Base-by-base conservation (phyloP, 768 basidiomycete species). In the Chalciporus chontae region DNA sequence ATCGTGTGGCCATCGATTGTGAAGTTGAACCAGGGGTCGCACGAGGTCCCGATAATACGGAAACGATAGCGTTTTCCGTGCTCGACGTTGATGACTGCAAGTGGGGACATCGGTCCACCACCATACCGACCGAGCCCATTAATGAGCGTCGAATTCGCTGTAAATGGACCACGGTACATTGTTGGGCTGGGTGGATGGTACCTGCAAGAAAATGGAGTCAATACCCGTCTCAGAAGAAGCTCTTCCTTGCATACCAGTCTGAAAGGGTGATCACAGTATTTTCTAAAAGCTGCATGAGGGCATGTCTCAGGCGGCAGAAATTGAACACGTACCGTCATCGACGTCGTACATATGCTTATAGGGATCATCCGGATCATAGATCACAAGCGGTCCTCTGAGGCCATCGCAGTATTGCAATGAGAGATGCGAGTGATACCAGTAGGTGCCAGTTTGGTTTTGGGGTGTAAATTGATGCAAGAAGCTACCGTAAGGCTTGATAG, bases 191-290 rank as follows among this genome's bases (percentile, higher is more conserved):
- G 23, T 24, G 6, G 1, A 43, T 58, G 57, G 37, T 58, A 63
- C 60, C 60, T 62, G 17, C 21, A 21, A 21, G 21, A 21, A 21
- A 21, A 21, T 21, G 21, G 4, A 21, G 21, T 21, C 21, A 21
- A 21, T 21, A 21, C 21, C 21, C 21, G 4, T 21, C 21, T 21
- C 21, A 4, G 21, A 4, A 21, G 21, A 21, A 21, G 21, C 21
- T 21, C 4, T 21, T 21, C 21, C 21, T 4, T 21, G 2, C 21
- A 10, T n/a, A 55, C 57, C 53, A 59, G 29, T 58, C 57, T 0
- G 71, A 59, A 29, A 79, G 63, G 2, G 75, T 75, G 43, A 79
- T 75, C 2, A 78, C 59, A 0, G 76, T 77, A 13, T n/a, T 55
- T 69, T 71, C 21, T 21, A 21, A 21, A 21, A 21, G 21, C 21